Evolutionary conservation across 176 grass and related monocot species (phyloP).

Genomic region (Oryza meridionalis): DNA sequence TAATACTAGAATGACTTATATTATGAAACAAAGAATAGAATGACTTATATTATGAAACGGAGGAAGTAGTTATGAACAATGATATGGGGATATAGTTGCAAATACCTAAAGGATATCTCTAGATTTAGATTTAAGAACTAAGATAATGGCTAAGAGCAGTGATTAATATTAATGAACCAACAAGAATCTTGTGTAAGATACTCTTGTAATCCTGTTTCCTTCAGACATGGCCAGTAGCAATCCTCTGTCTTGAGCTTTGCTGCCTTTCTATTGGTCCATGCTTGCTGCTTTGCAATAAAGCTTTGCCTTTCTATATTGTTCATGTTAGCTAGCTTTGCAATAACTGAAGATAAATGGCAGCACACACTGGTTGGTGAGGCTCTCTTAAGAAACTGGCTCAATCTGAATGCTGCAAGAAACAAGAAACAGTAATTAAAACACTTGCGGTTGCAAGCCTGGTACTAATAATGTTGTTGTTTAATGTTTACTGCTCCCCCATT

Average conservation of each 20-base stretch:
- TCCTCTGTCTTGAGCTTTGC: neutral
- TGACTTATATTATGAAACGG: too few relatives aligned
- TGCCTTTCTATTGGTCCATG: neutral
- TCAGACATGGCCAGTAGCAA: neutral
- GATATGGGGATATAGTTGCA: neutral
- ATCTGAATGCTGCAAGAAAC: conserved; percentile 1
- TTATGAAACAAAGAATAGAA: too few relatives aligned
- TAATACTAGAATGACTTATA: too few relatives aligned
- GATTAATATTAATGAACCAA: neutral
- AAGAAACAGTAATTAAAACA: neutral
- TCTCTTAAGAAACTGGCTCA: neutral
- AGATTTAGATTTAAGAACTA: neutral
- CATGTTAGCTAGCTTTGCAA: neutral
- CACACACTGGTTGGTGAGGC: conserved; percentile 24
- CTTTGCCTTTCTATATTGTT: neutral
- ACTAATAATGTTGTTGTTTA: conserved; percentile 29
- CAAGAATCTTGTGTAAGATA: conserved; percentile 14
- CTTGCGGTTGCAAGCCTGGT: neutral
- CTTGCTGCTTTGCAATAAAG: conserved; percentile 9
- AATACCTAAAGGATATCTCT: neutral
- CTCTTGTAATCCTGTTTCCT: conserved; percentile 8
- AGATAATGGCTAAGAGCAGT: neutral
- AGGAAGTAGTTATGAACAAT: neutral
- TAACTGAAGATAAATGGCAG: conserved; percentile 8
- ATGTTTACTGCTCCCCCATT: conserved; percentile 3